A percentile compares a stretch with the other conserved stretches of the same genome.
Evolutionary conservation across 371 early-diverging fungal species (phyloP).

Genomic region (Actinomortierella wolfii): DNA sequence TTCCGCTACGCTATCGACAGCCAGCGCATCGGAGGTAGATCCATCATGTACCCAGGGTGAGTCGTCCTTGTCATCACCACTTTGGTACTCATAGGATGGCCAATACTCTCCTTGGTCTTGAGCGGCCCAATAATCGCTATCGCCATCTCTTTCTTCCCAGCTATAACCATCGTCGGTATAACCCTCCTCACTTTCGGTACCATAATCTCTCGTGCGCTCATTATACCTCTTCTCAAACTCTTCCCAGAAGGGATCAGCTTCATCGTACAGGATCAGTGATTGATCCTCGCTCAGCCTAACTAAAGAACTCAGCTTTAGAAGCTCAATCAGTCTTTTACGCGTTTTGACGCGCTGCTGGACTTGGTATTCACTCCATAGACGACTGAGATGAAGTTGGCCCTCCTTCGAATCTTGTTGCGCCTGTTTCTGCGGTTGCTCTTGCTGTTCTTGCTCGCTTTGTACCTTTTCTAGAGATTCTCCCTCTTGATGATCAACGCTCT

Average conservation of each 20-base stretch:
- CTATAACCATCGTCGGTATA: no score
- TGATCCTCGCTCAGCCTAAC: slow-evolving; percentile 11
- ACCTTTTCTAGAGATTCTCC: neutral
- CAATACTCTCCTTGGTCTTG: no score
- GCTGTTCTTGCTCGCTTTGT: neutral
- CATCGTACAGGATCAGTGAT: slow-evolving; percentile 12
- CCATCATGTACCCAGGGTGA: no score
- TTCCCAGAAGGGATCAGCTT: slow-evolving; percentile 20
- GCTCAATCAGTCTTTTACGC: slow-evolving; percentile 3
- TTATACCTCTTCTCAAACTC: slow-evolving; percentile 15
- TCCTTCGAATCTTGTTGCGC: no score
- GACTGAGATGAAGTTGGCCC: neutral
- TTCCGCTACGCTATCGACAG: no score
- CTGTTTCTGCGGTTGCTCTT: neutral
- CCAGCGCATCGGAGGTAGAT: no score
- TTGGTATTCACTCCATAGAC: slow-evolving; percentile 12
- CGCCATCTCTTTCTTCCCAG: no score
- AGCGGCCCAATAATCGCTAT: no score
- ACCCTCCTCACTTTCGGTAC: no score
- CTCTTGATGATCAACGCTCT: neutral
- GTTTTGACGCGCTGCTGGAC: slow-evolving; percentile 26
- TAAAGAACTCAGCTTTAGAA: slow-evolving; percentile 18
- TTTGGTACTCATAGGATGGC: no score
- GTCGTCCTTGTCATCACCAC: no score
- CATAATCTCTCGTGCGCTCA: neutral